Conservation (phyloP, 345 rosid genomes). For the Pistacia vera region DNA sequence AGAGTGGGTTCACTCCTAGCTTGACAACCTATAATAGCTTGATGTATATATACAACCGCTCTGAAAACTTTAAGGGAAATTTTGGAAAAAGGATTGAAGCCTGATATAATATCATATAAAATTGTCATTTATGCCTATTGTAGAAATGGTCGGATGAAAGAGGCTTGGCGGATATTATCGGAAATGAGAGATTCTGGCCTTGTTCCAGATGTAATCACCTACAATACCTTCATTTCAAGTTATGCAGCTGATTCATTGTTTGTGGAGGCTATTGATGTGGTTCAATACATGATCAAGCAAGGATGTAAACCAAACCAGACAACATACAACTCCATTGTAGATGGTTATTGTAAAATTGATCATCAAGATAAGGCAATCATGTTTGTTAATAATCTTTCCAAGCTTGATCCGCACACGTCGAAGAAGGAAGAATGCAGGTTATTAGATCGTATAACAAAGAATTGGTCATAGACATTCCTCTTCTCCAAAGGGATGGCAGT, state of each 20-base stretch:
- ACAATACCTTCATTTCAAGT: conserved; percentile 78
- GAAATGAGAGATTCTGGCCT: conserved; percentile 73
- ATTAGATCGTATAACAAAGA: conserved; percentile 59
- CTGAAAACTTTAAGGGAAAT: conserved; percentile 70
- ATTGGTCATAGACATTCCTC: conserved; percentile 47
- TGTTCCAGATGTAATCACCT: conserved; percentile 80
- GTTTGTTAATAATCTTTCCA: conserved; percentile 55
- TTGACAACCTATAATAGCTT: conserved; percentile 85
- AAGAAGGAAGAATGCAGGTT: conserved; percentile 60
- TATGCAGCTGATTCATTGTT: conserved; percentile 94
- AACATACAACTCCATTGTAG: conserved; percentile 82
- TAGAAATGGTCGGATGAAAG: conserved; percentile 86
- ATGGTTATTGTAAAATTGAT: conserved; percentile 77
- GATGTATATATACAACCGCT: conserved; percentile 87
- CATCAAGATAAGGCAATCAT: conserved; percentile 60
- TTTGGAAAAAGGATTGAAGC: conserved; percentile 69
- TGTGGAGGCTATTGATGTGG: conserved; percentile 72
- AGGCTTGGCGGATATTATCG: conserved; percentile 74
- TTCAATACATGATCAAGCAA: conserved; percentile 75
- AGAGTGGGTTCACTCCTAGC: conserved; percentile 75
- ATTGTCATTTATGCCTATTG: conserved; percentile 87
- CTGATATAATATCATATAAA: conserved; percentile 89
- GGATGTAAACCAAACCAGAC: conserved; percentile 74
- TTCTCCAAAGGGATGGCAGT: background rate
- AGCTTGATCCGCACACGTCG: conserved; percentile 65